phyloP scores from a whole-genome alignment of 1,139 yeast genomes.

The Diutina sp. region DNA sequence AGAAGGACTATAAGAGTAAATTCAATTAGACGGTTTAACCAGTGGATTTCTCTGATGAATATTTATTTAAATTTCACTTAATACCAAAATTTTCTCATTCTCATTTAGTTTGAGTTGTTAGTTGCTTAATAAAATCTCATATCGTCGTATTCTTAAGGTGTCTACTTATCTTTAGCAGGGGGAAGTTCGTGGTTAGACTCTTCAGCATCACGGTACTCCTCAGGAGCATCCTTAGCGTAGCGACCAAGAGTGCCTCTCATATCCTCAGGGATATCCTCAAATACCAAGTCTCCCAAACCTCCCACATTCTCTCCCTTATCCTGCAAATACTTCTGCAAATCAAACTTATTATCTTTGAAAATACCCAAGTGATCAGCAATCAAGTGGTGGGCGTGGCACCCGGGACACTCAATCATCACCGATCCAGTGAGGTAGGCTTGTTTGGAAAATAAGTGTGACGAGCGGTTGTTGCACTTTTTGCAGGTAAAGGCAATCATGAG shows the following conservation, averaged over 20 bases:
- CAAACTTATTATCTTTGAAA: slow-evolving; percentile 62
- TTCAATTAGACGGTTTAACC: slow-evolving; percentile 4
- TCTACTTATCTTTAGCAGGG: not conserved
- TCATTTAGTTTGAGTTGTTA: too few relatives aligned
- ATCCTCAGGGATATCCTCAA: slow-evolving; percentile 64
- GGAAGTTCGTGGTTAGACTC: not conserved
- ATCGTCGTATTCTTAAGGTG: not conserved
- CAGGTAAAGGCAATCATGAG: slow-evolving; percentile 88
- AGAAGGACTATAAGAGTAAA: too few relatives aligned
- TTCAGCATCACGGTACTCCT: not conserved
- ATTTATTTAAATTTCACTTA: not conserved
- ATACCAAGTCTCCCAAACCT: slow-evolving; percentile 48
- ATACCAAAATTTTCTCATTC: not conserved
- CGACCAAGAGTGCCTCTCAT: slow-evolving; percentile 43
- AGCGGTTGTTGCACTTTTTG: slow-evolving; percentile 72
- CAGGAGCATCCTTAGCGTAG: slow-evolving; percentile 57
- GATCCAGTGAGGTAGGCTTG: slow-evolving; percentile 86
- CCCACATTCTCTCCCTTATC: slow-evolving; percentile 68
- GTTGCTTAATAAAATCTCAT: not conserved
- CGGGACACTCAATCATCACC: slow-evolving; percentile 84
- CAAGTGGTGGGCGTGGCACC: slow-evolving; percentile 76
- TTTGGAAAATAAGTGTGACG: slow-evolving; percentile 79
- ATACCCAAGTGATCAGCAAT: slow-evolving; percentile 88
- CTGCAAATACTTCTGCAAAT: slow-evolving; percentile 66
- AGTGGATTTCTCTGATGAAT: not conserved